Conservation (phyloP, 2,329 filamentous ascomycete species). For the Fusarium sp. region DNA sequence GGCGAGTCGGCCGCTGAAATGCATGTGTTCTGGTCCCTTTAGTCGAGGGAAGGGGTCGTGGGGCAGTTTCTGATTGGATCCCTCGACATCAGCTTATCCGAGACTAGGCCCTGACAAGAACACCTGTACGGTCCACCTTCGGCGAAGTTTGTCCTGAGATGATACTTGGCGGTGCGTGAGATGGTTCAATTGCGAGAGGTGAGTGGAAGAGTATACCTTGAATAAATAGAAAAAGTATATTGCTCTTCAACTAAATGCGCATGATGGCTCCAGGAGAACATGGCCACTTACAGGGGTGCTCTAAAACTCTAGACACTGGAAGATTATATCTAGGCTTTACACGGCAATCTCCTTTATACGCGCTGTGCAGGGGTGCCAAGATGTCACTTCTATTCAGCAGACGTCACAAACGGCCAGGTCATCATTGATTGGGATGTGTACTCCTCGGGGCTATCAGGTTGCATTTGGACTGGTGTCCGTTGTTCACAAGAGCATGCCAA, state of each 20-base stretch:
- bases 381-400: neutral
- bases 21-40: constrained; percentile 31
- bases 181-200: constrained; percentile 9
- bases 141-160: constrained; percentile 20
- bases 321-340: neutral
- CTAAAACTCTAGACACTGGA: neutral
- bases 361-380: neutral
- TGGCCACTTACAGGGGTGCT: neutral
- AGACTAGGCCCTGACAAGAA: constrained; percentile 18
- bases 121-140: constrained; percentile 20
- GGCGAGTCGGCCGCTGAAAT: constrained; percentile 30
- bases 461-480: neutral
- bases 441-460: neutral
- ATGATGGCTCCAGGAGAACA: neutral
- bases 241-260: neutral
- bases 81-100: constrained; percentile 10
- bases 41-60: constrained; percentile 32
- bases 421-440: neutral
- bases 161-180: constrained; percentile 1
- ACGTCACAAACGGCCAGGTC: neutral
- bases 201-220: neutral
- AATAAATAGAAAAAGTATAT: neutral
- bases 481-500: neutral
- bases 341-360: constrained; percentile 8
- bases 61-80: constrained; percentile 35